These are phyloP conservation scores for Strigomonas galati DNA, from an alignment of 208 protist species.

Conservation along the genomic window DNA sequence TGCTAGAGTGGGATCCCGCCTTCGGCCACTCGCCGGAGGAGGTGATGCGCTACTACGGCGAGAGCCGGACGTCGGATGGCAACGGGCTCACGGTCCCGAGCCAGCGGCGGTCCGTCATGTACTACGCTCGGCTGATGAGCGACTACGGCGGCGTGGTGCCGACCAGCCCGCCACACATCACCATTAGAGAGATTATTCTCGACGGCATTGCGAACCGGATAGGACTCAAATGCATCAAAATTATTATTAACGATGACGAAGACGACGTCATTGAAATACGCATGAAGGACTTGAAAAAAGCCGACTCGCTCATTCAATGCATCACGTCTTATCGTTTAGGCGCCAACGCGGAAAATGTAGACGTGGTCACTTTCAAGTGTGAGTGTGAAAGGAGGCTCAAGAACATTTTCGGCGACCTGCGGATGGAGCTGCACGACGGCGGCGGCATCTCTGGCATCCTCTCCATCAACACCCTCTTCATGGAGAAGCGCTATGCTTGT, in stretches of 20 bases:
- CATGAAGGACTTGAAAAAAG: constrained; percentile 9
- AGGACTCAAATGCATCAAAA: constrained; percentile 22
- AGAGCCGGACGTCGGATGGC: constrained; percentile 69
- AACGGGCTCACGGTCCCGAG: constrained; percentile 88
- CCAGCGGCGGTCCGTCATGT: constrained; percentile 66
- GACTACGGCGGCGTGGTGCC: constrained; percentile 41
- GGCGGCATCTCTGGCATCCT: constrained; percentile 30
- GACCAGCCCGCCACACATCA: constrained; percentile 21
- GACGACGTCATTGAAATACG: constrained; percentile 13
- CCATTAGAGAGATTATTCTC: constrained; percentile 28
- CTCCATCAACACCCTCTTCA: constrained; percentile 47
- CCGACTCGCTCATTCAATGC: background rate
- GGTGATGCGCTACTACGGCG: constrained; percentile 74
- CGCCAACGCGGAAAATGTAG: constrained; percentile 10
- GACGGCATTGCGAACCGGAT: constrained; percentile 17
- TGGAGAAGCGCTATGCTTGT: constrained; percentile 31
- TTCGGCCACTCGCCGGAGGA: constrained; percentile 36
- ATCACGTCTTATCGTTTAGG: background rate
- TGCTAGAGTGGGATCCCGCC: constrained; percentile 43
- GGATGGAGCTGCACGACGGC: constrained; percentile 28
- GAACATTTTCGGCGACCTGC: constrained; percentile 24
- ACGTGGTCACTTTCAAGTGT: constrained; percentile 15
- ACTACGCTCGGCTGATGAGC: constrained; percentile 53
- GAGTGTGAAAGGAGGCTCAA: constrained; percentile 15
- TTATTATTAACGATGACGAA: constrained; percentile 17